A percentile compares a stretch with the other conserved stretches of the same genome.
These are phyloP conservation scores for bread wheat (Triticum aestivum) DNA, from an alignment of 176 grass and related monocot species.

Conservation along the genomic window DNA sequence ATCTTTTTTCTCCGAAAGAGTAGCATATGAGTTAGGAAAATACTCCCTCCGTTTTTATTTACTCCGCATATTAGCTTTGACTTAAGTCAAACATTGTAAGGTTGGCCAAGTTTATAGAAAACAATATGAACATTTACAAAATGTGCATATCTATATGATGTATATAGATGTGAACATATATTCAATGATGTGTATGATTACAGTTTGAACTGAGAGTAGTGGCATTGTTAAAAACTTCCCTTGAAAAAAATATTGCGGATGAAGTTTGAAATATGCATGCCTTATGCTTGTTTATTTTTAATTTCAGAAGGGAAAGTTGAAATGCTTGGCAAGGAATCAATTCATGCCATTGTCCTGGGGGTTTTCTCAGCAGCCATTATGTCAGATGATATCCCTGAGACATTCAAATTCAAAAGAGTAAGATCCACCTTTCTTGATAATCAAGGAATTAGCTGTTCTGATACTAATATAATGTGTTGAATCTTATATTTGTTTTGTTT, in stretches of 20 bases:
- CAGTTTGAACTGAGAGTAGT: background rate
- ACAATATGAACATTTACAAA: too few relatives aligned
- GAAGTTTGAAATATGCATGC: background rate
- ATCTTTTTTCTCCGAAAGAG: background rate
- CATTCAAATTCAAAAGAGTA: constrained; percentile 79
- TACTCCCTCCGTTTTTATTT: too few relatives aligned
- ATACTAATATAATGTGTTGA: constrained; percentile 4
- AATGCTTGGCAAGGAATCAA: constrained; percentile 74
- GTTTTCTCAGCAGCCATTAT: constrained; percentile 85
- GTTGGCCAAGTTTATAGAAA: too few relatives aligned
- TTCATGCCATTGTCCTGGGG: constrained; percentile 81
- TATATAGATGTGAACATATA: too few relatives aligned
- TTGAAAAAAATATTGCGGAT: background rate
- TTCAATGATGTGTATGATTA: background rate
- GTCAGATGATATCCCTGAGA: constrained; percentile 63
- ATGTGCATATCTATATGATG: too few relatives aligned
- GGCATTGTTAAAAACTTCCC: background rate
- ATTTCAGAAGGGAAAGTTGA: constrained; percentile 86
- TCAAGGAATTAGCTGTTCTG: background rate
- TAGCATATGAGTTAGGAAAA: background rate
- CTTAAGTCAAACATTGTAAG: too few relatives aligned
- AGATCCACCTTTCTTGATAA: constrained; percentile 25
- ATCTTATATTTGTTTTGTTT: constrained; percentile 5
- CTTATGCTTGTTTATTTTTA: constrained; percentile 36
- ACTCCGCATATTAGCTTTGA: too few relatives aligned